Percentiles rank a stretch among this genome's conserved stretches.
Evolutionary conservation across 2,329 filamentous ascomycete species (phyloP).

Genomic region (Periconia sp.): DNA sequence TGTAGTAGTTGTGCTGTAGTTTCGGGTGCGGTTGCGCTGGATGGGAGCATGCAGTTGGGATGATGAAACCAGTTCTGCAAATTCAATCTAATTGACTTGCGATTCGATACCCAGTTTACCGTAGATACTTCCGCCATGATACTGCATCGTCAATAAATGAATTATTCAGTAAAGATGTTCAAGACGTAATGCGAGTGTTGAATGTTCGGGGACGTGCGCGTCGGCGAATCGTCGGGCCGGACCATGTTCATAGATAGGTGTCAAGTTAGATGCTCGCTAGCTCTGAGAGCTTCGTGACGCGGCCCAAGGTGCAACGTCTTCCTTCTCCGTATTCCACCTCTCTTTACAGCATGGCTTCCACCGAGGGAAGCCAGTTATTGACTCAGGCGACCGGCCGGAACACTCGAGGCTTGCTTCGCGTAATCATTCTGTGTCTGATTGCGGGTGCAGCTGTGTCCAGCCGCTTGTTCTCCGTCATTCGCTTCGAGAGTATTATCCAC

Average conservation of each 20-base stretch:
- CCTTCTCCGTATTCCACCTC: constrained; percentile 26
- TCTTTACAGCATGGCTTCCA: constrained; percentile 45
- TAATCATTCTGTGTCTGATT: constrained; percentile 90
- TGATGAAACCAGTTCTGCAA: too few relatives aligned
- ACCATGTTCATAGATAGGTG: constrained; percentile 1
- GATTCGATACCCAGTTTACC: too few relatives aligned
- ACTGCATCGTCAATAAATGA: too few relatives aligned
- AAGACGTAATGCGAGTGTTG: too few relatives aligned
- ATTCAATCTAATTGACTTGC: too few relatives aligned
- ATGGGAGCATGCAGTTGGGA: constrained; percentile 6
- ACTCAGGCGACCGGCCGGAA: constrained; percentile 81
- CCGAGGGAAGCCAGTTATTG: constrained; percentile 61
- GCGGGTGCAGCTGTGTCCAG: constrained; percentile 90
- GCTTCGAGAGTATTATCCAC: constrained; percentile 99
- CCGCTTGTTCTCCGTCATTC: constrained; percentile 97
- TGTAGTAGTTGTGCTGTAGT: constrained; percentile 7
- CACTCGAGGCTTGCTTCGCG: constrained; percentile 82
- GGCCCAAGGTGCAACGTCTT: constrained; percentile 36
- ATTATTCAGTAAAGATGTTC: too few relatives aligned
- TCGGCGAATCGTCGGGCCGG: not conserved
- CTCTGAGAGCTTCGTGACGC: constrained; percentile 43
- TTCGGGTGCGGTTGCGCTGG: not conserved
- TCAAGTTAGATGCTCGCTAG: constrained; percentile 19
- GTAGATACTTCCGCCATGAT: too few relatives aligned
- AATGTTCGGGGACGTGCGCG: not conserved